Evolutionary conservation across 306 rosid species (phyloP), one percentile per base, ranked within the genome.

Genomic region (Boehmeria nivea): DNA sequence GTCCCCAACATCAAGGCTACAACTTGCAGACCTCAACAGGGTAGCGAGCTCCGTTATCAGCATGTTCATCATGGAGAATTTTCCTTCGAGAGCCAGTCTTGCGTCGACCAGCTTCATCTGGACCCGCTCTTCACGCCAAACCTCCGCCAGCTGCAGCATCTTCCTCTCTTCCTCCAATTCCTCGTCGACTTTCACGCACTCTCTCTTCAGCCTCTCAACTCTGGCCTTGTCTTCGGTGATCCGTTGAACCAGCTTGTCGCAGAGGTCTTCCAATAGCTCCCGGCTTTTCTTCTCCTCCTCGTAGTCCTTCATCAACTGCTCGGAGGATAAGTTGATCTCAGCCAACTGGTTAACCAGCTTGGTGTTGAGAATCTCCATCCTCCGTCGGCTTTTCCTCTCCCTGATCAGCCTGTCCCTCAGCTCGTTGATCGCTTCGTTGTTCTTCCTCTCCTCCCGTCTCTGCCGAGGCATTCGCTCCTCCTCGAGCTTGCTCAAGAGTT

Each of bases 81-180:
- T 79, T 8, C 76, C 79, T 67, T 83, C 89, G 19, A 83, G 69
- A 31, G 79, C 51, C 36, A 72, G 26, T 66, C 77, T 81, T 31
- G 89, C 95, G 40, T 87, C 95, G 1, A 12, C 19, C 44, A 87
- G 47, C 79, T 81, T 87, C 95, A 83, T 78, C 64, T 81, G 93
- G 44, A 68, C 70, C 6, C 73, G 80, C 55, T 81, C 95, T 70
- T 87, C 94, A 10, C 95, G 93, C 86, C 76, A 81, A 43, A 57
- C 67, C 58, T 81, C 80, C 4, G 78, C 76, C 66, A 79, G 67
- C 70, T 72, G 76, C 61, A 75, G 37, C 95, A 79, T 83, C 40
- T 71, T 69, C 64, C 81, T 78, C 70, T 87, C 95, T 66, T 87
- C 85, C 51, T 74, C 86, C 43, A 72, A 31, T 68, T 81, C 89